Base-by-base conservation (phyloP, 306 rosid species). In the Citrullus amarus region DNA sequence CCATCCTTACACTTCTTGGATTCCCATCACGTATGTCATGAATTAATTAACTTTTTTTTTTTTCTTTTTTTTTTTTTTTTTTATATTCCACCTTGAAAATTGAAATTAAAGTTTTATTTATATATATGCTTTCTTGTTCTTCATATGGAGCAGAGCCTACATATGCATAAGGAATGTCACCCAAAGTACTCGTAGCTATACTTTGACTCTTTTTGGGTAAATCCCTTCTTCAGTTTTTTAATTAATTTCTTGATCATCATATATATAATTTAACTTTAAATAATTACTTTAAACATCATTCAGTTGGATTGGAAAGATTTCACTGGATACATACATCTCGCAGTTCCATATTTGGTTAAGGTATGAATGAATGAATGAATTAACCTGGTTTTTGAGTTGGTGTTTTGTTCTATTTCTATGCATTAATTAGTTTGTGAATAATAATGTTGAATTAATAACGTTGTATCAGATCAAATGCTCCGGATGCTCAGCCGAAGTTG, bases 1-100 rank as follows among this genome's bases (percentile, higher is more conserved):
- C 76, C 98, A 94, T 92, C 98, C 98, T 55, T 94, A 90, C 73
- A 94, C 98, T 77, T 94, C 98, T 1, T 94, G 98, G 98, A 94
- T 94, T 82, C 98, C 98, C 25, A 92, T 94, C 83, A 94, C 98
- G 98, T 94, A 92, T 30, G 89, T 82, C 43, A 48, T 48, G 0
- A 48, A 48, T 48, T 9, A 46, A 46, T 46, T 46, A 54, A 38
- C 44, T 25, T 87, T 77, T 59, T 81, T 74, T 58, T 76, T 60
- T 32, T 32, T 58, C 74, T 60, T 32, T 32, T 32, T 0, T 25
- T 87, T 77, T 59, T 81, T 74, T 58, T 76, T 60, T 32, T 32
- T 32, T 0, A 48, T 48, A 48, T 48, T 43, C 9, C 7, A 43
- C 39, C 39, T 36, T 36, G 39, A 36, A 36, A 36, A 36, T 36